Evolutionary conservation across 2,329 filamentous ascomycete genomes (phyloP).

Genomic region (Aspergillus amoenus): DNA sequence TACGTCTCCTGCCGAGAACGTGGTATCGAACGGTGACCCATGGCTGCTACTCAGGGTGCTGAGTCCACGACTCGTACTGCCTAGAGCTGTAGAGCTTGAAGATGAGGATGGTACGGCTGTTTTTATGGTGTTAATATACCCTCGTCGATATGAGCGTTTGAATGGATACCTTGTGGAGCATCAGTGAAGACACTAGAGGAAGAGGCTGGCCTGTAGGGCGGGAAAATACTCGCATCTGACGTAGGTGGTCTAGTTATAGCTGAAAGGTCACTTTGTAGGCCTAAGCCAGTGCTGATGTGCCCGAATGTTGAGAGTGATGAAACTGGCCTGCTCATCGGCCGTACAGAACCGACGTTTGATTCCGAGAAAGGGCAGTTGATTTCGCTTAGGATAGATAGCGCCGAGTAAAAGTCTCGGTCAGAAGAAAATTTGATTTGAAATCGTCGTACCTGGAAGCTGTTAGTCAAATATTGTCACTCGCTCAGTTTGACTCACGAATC

Average conservation of each 20-base stretch:
- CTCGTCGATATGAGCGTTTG: not conserved
- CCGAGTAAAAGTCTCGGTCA: conserved; percentile 42
- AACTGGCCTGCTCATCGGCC: conserved; percentile 19
- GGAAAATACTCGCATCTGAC: conserved; percentile 6
- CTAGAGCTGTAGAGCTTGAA: conserved; percentile 7
- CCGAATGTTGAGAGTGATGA: conserved; percentile 29
- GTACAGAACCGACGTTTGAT: conserved; percentile 27
- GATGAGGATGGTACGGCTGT: conserved; percentile 8
- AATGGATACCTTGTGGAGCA: not conserved
- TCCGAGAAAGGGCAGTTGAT: conserved; percentile 46
- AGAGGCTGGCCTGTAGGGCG: conserved; percentile 1
- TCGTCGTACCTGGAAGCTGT: conserved; percentile 37
- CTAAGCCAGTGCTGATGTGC: conserved; percentile 9
- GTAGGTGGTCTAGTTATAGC: not conserved
- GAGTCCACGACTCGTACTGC: not conserved
- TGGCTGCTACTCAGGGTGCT: conserved; percentile 2
- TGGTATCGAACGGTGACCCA: not conserved
- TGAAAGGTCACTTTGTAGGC: not conserved
- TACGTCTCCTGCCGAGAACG: not conserved
- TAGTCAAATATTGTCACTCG: not conserved
- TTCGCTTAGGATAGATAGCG: conserved; percentile 41
- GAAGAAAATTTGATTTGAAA: conserved; percentile 47
- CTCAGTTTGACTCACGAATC: conserved; percentile 22
- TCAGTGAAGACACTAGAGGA: conserved; percentile 1
- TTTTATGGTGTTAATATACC: not conserved